phyloP scores from a whole-genome alignment of 2,329 filamentous ascomycete genomes.

The Helotiales sp. region DNA sequence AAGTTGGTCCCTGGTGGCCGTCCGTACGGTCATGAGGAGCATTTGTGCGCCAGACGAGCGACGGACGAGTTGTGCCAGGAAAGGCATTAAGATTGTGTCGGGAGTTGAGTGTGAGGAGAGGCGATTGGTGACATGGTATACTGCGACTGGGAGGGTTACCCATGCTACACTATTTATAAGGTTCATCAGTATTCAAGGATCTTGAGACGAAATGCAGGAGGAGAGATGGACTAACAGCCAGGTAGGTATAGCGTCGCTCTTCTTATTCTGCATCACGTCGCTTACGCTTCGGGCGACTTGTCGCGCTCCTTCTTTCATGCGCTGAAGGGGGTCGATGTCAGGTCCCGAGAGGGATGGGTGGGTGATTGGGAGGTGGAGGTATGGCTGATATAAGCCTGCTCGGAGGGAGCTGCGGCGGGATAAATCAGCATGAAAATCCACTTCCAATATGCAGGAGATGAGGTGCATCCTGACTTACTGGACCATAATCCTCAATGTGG shows the following conservation, averaged over 20 bases:
- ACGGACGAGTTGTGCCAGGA: conserved; percentile 8
- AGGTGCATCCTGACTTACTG: conserved; percentile 9
- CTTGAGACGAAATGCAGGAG: not conserved
- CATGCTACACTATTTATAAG: conserved; percentile 4
- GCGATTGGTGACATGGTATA: conserved; percentile 14
- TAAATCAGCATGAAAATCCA: conserved; percentile 1
- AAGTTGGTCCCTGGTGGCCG: conserved; percentile 9
- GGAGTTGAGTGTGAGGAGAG: conserved; percentile 4
- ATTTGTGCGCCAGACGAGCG: conserved; percentile 12
- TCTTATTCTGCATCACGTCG: conserved; percentile 13
- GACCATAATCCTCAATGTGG: conserved; percentile 10
- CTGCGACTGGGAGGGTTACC: conserved; percentile 12
- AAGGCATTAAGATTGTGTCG: conserved; percentile 12
- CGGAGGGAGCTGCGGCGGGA: conserved; percentile 1
- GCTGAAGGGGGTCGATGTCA: conserved; percentile 9
- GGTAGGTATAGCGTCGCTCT: conserved; percentile 14
- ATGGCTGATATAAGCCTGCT: conserved; percentile 13
- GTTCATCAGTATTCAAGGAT: not conserved
- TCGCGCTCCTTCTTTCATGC: conserved; percentile 14
- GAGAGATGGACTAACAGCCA: conserved; percentile 2
- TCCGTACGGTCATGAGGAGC: conserved; percentile 9
- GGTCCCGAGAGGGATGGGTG: conserved; percentile 1
- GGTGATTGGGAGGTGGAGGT: conserved; percentile 12
- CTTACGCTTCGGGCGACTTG: conserved; percentile 8
- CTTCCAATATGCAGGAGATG: not conserved